Base-by-base conservation (phyloP, 1,284 basidiomycete genomes). In the Meripilus lineatus region DNA sequence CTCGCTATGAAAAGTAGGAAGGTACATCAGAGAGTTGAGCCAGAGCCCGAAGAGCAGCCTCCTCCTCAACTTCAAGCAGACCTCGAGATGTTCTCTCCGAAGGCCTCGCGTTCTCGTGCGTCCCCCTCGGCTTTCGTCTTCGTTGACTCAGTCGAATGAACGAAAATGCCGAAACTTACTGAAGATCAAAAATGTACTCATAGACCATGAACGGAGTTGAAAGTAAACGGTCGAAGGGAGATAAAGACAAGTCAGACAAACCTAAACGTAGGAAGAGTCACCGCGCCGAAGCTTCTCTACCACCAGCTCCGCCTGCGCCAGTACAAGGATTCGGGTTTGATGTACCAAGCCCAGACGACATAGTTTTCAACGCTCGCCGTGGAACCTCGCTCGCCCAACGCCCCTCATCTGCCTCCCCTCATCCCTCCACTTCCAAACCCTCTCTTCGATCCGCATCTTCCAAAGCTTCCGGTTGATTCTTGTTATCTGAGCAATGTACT, bases 271-370 rank as follows among this genome's bases (percentile, higher is more conserved):
- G 23, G 39, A 39, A 13, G n/a, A 44, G 43, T 28, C 51, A 42
- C 30, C 55, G 47, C 24, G 53, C 49, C 25, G 39, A 51, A 18
- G 42, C 54, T 22, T 48, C 46, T 5, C 48, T 58, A 35, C 59
- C 63, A 10, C 57, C 61, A 17, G 55, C 64, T 5, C 46, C 60
- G 18, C 48, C 66, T 28, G 56, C 60, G 30, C 49, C 66, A 21
- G 50, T 68, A 10, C 55, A 59, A 21, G 65, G 68, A 2, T 90
- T 88, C 58, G 69, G 77, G 6, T 93, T 93, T 55, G 79, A 89
- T 49, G 71, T 73, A 20, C 89, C 88, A n/a, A 93, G 90, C 59
- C 91, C 92, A 10, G 91, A 94, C 54, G 91, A 94, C 56, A 65
- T 86, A 45, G 81, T 94, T 11, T 68, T 87, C 58, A 79, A 79